These are phyloP conservation scores for Sisymbrium altissimum DNA, from an alignment of 345 rosid genomes.

Conservation along the genomic window DNA sequence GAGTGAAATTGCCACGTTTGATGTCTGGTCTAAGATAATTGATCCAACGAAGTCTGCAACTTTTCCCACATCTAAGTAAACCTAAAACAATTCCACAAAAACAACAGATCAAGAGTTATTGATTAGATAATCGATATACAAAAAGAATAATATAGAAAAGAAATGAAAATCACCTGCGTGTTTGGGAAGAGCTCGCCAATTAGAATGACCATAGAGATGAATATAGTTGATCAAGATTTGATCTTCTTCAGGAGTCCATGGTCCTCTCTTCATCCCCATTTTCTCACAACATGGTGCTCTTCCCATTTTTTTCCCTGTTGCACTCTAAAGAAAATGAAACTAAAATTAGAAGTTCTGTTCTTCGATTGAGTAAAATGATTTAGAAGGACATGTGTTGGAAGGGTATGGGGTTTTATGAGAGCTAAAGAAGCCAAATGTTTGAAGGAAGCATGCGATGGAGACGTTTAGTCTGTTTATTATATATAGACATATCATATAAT, in stretches of 20 bases:
- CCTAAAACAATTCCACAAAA: constrained; percentile 36
- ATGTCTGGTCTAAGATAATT: constrained; percentile 80
- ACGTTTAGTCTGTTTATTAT: constrained; percentile 4
- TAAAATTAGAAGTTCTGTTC: neutral
- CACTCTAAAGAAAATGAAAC: constrained; percentile 16
- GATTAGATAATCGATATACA: neutral
- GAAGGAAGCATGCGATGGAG: constrained; percentile 26
- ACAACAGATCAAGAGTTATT: neutral
- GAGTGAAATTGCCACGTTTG: constrained; percentile 71
- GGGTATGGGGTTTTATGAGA: constrained; percentile 13
- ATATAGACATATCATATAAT: neutral
- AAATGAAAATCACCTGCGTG: constrained; percentile 47
- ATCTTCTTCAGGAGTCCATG: constrained; percentile 75
- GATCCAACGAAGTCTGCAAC: constrained; percentile 81
- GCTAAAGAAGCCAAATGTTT: constrained; percentile 23
- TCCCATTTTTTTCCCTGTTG: constrained; percentile 39
- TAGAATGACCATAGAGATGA: constrained; percentile 56
- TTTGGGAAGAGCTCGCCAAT: constrained; percentile 81
- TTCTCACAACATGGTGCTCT: constrained; percentile 85
- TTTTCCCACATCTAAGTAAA: constrained; percentile 75
- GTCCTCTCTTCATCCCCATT: constrained; percentile 76
- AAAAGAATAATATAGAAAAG: neutral
- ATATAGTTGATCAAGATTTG: constrained; percentile 48
- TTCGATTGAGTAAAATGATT: constrained; percentile 5
- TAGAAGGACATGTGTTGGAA: constrained; percentile 9